Base-by-base conservation (phyloP, 768 basidiomycete species). In the Agrocybe pediades region DNA sequence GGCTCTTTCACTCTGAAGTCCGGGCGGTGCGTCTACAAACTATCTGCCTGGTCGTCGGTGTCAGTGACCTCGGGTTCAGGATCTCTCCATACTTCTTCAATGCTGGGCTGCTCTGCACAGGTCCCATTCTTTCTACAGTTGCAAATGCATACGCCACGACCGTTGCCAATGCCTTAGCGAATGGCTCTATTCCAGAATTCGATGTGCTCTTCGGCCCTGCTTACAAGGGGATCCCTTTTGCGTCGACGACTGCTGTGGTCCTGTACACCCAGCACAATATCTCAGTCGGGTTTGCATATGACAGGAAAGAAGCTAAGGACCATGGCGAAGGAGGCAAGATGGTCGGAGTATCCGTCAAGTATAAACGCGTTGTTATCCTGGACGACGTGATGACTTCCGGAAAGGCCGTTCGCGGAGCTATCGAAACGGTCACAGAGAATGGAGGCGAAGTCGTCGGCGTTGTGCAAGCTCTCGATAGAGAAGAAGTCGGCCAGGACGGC, bases 61-160 rank as follows among this genome's bases (percentile, higher is more conserved):
- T 27, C 30, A 16, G 24, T 24, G 49, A 46, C 41, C 29, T 45
- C 52, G 53, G 40, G 40, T 19, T 2, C 70, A 92, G 92, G 36
- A 74, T 81, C 49, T 99, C 96, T 7, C 97, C 96, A 1, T 98
- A 98, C 74, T 99, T 98, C 71, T 95, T 98, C 80, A 98, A 98
- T 64, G 94, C 95, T 2, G 92, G 92, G 9, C 80, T 93, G 19
- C 79, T 99, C 59, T 90, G 85, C 67, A 85, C 87, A 2, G 94
- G 95, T 0, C 83, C 87, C 0, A 85, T 96, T 33, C 83, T 98
- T 43, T 72, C 86, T 27, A 78, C 86, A 2, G 75, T 96, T 42
- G 85, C 93, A 8, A 75, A 81, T 2, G 92, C 95, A 3, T 98
- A 95, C 61, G 92, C 96, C 2, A 71, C 85, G 1, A 88, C 90